Evolutionary conservation across 2,329 filamentous ascomycete species (phyloP).

Genomic region (Fusarium torreyae): DNA sequence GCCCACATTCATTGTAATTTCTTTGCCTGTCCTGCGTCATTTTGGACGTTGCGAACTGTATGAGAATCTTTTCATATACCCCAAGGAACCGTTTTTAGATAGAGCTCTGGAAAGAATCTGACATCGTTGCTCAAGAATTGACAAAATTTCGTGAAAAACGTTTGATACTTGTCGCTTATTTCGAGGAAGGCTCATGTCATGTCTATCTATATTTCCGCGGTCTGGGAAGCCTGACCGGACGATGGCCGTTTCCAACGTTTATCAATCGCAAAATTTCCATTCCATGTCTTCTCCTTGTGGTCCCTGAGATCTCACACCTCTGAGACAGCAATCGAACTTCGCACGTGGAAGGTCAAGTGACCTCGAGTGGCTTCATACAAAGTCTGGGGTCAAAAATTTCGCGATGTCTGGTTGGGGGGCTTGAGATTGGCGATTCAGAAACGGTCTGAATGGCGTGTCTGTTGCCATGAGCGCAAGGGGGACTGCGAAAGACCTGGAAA

Average conservation of each 20-base stretch:
- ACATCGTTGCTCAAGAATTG: constrained; percentile 5
- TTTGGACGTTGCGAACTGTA: constrained; percentile 27
- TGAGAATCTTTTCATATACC: constrained; percentile 46
- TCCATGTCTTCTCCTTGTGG: neutral
- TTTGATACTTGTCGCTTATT: neutral
- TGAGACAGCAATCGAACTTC: neutral
- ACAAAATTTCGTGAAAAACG: neutral
- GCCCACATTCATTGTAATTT: constrained; percentile 42
- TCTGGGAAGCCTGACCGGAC: neutral
- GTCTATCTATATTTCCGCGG: neutral
- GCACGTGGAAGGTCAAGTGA: constrained; percentile 47
- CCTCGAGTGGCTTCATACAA: constrained; percentile 31
- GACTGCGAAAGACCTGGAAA: constrained; percentile 32
- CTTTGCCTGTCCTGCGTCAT: constrained; percentile 19
- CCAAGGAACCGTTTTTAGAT: constrained; percentile 33
- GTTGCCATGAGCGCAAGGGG: constrained; percentile 31
- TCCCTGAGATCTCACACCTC: neutral
- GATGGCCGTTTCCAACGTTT: too few species aligned
- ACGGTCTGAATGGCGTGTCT: constrained; percentile 30
- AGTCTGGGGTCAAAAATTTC: constrained; percentile 35
- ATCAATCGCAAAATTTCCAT: neutral
- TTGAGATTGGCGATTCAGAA: constrained; percentile 45
- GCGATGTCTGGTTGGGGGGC: constrained; percentile 42
- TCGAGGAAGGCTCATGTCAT: neutral
- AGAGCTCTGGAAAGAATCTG: constrained; percentile 27